Base-by-base conservation (phyloP, 768 basidiomycete species). In the Amanita phalloides region DNA sequence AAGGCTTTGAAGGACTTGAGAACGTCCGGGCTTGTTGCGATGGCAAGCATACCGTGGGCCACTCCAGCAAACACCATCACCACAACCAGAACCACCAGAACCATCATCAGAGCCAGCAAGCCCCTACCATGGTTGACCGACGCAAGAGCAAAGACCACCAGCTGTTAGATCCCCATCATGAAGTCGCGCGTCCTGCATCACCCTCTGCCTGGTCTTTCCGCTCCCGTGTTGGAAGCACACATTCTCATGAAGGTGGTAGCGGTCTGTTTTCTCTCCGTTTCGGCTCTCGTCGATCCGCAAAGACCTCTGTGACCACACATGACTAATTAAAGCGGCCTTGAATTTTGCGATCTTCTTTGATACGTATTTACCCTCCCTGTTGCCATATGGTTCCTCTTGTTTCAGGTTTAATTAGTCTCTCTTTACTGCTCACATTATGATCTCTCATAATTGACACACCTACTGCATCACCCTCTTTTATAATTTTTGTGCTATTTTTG, bases 1-100 rank as follows among this genome's bases (percentile, higher is more conserved):
- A 82, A 30, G 90, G 81, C 4, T 98, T 80, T 62, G 94, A 97
- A 60, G 93, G 92, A 0, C 66, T 98, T 50, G 94, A 97, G 70
- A 97, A 98, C 60, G 93, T 97, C 20, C 78, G 95, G 21, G 92
- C 87, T 1, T 92, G 90, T 63, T 92, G 89, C 59, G 88, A 90
- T 63, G 90, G 89, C 17, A 75, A 80, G 48, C 90, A 93, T 65
- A 91, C 89, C 1, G 88, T 93, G 14, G 88, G 89, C 0, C 77
- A 75, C 54, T 70, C 73, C 35, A 75, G 72, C 28, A 73, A 75
- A 13, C 68, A 70, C 37, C 74, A 78, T 45, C 78, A 80, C 43
- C 81, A 80, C 25, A 79, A 82, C 35, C 78, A 81, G 45, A 71
- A 77, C 50, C 69, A 75, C 55, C 71, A 78, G 49, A 67, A 72